Conservation (phyloP, 257 asterid genomes). For the Fraxinus quadrangulata region DNA sequence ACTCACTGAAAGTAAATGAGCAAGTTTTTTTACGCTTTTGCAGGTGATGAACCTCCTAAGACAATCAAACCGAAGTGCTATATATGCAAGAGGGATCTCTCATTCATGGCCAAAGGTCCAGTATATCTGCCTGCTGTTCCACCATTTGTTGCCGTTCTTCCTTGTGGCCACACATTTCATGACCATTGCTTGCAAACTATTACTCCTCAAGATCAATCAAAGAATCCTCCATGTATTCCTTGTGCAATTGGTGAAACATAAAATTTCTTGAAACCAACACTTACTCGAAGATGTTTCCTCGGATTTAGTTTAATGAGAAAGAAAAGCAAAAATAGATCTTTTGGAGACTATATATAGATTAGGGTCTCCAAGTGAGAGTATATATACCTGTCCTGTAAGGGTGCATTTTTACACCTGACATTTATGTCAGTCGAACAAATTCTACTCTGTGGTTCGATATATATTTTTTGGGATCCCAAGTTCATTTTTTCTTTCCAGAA, state of each 20-base stretch:
- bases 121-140: conserved; percentile 47
- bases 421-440: not conserved
- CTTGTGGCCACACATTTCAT: conserved; percentile 87
- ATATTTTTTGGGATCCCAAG: not conserved
- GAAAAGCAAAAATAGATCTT: not conserved
- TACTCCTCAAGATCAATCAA: conserved; percentile 60
- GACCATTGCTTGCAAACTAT: conserved; percentile 74
- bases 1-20: not conserved
- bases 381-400: not conserved
- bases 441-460: not conserved
- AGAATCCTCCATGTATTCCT: conserved; percentile 80
- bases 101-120: conserved; percentile 59
- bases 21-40: conserved; percentile 16
- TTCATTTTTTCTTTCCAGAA: not conserved
- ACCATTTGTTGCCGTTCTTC: conserved; percentile 69
- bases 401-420: not conserved
- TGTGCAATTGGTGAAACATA: conserved; percentile 70
- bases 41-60: conserved; percentile 53
- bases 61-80: conserved; percentile 49
- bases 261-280: conserved; percentile 14
- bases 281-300: not conserved
- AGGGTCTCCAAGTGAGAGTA: not conserved
- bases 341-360: conserved; percentile 35
- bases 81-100: conserved; percentile 75
- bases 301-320: conserved; percentile 32